phyloP scores from a whole-genome alignment of 2,329 filamentous ascomycete species.

The Macrophomina pseudophaseolina region DNA sequence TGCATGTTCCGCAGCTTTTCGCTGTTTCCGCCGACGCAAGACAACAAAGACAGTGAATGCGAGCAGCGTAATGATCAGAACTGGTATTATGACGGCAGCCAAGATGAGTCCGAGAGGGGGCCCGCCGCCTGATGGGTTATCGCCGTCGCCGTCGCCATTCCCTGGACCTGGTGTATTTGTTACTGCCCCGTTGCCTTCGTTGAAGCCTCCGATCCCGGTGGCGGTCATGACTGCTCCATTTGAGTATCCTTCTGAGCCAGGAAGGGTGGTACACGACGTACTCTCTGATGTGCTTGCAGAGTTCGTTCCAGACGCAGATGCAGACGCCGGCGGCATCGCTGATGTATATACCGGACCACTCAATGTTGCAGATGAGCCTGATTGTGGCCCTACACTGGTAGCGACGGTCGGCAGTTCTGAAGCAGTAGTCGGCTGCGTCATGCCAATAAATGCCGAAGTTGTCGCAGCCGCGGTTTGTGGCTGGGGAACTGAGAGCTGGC shows the following conservation, averaged over 20 bases:
- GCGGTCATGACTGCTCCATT: not conserved
- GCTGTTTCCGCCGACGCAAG: conserved; percentile 17
- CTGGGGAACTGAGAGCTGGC: not conserved
- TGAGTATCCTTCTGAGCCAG: not conserved
- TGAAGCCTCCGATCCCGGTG: not conserved
- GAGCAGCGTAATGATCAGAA: conserved; percentile 8
- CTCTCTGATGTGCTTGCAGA: not conserved
- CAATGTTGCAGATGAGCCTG: not conserved
- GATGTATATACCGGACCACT: not conserved
- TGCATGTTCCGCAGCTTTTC: not conserved
- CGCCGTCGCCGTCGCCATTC: not conserved
- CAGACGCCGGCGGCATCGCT: too few relatives aligned
- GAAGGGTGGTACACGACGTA: not conserved
- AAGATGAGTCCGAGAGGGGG: conserved; percentile 6
- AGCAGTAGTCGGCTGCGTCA: not conserved
- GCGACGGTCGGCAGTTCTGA: not conserved
- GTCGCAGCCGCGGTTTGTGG: not conserved
- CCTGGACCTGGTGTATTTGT: not conserved
- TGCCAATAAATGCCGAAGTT: not conserved
- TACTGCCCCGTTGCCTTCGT: conserved; percentile 8
- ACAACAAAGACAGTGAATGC: conserved; percentile 11
- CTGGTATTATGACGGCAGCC: conserved; percentile 11
- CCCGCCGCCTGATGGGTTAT: not conserved
- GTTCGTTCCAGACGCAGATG: not conserved
- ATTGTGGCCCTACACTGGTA: not conserved